Conservation (phyloP, 2,329 filamentous ascomycete species). For the Aspergillus alliaceus region DNA sequence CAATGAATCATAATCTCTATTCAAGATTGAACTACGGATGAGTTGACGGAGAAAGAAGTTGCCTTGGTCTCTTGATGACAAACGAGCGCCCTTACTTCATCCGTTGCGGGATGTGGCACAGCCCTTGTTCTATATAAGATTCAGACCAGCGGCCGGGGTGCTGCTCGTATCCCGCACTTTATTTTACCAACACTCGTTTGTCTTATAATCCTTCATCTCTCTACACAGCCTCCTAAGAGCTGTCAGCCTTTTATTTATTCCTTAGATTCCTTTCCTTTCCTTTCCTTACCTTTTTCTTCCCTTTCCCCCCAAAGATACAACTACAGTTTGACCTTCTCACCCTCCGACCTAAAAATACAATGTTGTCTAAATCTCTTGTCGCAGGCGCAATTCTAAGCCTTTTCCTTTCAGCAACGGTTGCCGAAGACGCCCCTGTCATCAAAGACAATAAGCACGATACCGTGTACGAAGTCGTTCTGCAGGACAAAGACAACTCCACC, state of each 20-base stretch:
- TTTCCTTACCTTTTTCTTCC: neutral
- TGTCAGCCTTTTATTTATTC: neutral
- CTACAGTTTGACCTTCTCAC: neutral
- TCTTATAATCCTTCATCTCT: neutral
- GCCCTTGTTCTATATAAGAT: neutral
- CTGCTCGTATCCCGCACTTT: neutral
- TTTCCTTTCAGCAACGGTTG: conserved; percentile 6
- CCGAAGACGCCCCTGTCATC: conserved; percentile 43
- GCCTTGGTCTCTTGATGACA: neutral
- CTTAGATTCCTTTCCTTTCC: too few relatives aligned
- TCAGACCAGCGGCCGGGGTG: too few relatives aligned
- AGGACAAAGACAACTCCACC: conserved; percentile 54
- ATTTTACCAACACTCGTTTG: neutral
- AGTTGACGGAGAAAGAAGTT: neutral
- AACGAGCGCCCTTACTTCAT: neutral
- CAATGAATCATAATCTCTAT: neutral
- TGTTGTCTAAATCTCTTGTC: conserved; percentile 9
- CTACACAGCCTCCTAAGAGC: neutral
- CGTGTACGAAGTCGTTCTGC: conserved; percentile 58
- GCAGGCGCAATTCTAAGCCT: conserved; percentile 9
- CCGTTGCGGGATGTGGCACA: neutral
- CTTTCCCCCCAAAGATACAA: neutral
- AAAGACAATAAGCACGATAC: conserved; percentile 57
- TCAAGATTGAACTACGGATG: neutral
- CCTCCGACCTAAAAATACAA: conserved; percentile 1